A percentile compares a stretch with the other conserved stretches of the same genome.
These are phyloP conservation scores for Apium graveolens DNA, from an alignment of 129 eudicot species.

Conservation along the genomic window DNA sequence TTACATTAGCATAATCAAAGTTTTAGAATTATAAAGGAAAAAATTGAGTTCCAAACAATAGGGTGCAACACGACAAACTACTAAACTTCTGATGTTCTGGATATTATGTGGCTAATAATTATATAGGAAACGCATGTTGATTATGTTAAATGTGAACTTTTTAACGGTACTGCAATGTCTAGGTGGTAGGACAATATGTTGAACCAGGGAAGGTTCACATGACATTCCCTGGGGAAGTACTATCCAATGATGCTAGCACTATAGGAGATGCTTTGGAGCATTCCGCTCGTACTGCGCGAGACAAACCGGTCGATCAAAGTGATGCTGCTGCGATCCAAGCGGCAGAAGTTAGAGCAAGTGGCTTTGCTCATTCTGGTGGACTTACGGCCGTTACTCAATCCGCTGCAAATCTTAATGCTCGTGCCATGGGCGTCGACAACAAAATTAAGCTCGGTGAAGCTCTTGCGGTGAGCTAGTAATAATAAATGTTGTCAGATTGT, in stretches of 20 bases:
- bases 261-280: background rate
- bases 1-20: too few relatives aligned
- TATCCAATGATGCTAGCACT: background rate
- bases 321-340: conserved; percentile 65
- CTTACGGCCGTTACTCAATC: conserved; percentile 40
- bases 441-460: conserved; percentile 47
- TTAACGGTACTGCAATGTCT: too few relatives aligned
- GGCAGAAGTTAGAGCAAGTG: conserved; percentile 52
- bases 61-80: too few relatives aligned
- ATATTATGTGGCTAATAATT: too few relatives aligned
- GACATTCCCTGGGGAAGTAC: background rate
- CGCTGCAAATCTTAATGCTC: conserved; percentile 32
- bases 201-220: background rate
- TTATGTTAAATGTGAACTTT: too few relatives aligned
- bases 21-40: too few relatives aligned
- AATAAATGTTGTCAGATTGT: too few relatives aligned
- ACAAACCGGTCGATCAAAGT: conserved; percentile 40
- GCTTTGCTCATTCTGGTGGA: conserved; percentile 14
- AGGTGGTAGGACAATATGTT: conserved; percentile 55
- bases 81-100: too few relatives aligned
- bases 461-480: conserved; percentile 22
- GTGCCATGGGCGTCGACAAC: conserved; percentile 20
- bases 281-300: conserved; percentile 20
- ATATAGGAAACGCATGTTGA: too few relatives aligned
- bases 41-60: too few relatives aligned